Evolutionary conservation across 2,329 filamentous ascomycete species (phyloP), one percentile per base, ranked within the genome.

Genomic region (Ophiosphaerella korrae): DNA sequence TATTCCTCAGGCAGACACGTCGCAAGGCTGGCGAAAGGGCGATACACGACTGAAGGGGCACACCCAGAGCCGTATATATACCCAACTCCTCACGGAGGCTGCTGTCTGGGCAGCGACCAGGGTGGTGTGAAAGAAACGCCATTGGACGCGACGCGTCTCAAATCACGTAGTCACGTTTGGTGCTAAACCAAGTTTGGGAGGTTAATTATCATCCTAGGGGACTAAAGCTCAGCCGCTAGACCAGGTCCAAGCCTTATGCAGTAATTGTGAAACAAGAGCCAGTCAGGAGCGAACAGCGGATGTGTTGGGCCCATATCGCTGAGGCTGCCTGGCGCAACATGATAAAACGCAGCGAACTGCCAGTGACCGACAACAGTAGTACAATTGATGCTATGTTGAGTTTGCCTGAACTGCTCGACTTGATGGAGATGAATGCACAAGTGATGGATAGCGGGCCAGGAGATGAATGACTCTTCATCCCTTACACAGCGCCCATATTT

Each of bases 141-240:
- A 69, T 73, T 72, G 71, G 69, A 72, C 71, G 62, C 66, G 69
- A 53, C 64, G 66, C 21, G 13, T 21, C 50, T 40, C 18, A 21
- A 21, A 60, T 62, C 71, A 62, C 72, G 71, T 58, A 66, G 71
- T 75, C 72, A 74, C 70, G 68, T 73, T 40, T 32, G 23, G 13
- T 68, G 41, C 61, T 68, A 53, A 47, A 54, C 60, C 16, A 5
- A 50, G 58, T 53, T 36, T 48, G 58, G 51, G 46, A 18, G 18
- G 18, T 44, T 57, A 66, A 67, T 58, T 68, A 63, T 68, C 64
- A 69, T 53, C 53, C 42, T 31, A 40, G 45, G 53, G 45, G 37
- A 34, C 42, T 40, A 42, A 42, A 47, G 55, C 53, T 54, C 55
- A 58, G 58, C 59, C 63, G 55, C 47, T 35, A 51, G 54, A 26